phyloP scores from a whole-genome alignment of 441 rosid species.

The Manihot esculenta region DNA sequence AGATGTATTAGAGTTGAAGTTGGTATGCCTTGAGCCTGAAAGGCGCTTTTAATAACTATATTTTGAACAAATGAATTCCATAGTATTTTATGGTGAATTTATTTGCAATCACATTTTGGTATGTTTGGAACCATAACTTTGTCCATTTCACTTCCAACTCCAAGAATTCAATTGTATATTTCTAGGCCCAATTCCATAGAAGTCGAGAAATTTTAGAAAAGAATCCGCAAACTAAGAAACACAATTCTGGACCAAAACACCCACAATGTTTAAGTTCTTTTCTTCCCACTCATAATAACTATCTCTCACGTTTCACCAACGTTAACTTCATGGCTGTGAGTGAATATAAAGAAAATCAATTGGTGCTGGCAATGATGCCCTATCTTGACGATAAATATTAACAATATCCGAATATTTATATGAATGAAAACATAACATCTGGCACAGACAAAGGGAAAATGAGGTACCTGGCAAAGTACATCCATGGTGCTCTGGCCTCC shows the following conservation, averaged over 20 bases:
- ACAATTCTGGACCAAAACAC: not conserved
- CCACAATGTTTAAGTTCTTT: not conserved
- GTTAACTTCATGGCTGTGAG: not conserved
- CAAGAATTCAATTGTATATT: not conserved
- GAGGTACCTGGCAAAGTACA: conserved; percentile 84
- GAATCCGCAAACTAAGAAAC: not conserved
- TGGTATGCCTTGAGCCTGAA: no score
- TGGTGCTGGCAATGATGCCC: no score
- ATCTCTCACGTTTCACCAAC: not conserved
- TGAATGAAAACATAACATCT: not conserved
- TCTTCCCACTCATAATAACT: not conserved
- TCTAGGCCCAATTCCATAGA: not conserved
- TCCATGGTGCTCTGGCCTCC: conserved; percentile 86
- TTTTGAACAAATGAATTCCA: not conserved
- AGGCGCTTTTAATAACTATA: no score
- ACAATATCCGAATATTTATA: no score
- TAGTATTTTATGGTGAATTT: not conserved
- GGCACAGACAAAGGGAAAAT: not conserved
- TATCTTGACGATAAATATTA: no score
- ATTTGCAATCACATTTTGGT: not conserved
- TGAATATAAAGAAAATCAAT: not conserved
- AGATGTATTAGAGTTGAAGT: no score
- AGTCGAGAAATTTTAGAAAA: not conserved
- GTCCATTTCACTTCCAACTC: not conserved
- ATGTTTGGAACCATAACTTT: not conserved